Evolutionary conservation across 176 grass and related monocot genomes (phyloP), one percentile per base, ranked within the genome.

Genomic region (Oryza rufipogon): DNA sequence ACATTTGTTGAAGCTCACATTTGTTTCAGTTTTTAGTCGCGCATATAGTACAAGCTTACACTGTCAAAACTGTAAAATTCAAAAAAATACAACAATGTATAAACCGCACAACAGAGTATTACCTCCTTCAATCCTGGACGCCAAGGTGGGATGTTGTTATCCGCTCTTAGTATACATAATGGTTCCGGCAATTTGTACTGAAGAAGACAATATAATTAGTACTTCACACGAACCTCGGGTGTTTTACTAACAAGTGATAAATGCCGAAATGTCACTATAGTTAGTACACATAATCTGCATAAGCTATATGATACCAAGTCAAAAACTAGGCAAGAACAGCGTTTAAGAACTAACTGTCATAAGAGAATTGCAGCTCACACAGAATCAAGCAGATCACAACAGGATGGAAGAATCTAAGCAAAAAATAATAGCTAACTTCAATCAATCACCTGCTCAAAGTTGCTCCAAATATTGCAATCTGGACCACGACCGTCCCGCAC

Each of bases 61-160:
- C 5, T 22, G 32, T 33, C 2, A 42, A 74, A 66, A 65, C 30
- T 26, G 60, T 2, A 22, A 49, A 1, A 45, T 5, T 23, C 1
- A 74, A 34, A 7, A 20, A 74, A 34, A 38, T 48, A 17, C 26
- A n/a, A 19, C 39, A 46, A 16, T 11, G 7, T 23, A 54, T 78
- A 58, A 78, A 83, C 5, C 52, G 23, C 44, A 68, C 6, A 56
- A 66, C 41, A 1, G 74, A 81, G n/a, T 11, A 56, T 52, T 89
- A 98, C 96, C 93, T 95, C 96, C 78, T 86, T 94, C 83, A 95
- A 32, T 84, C 91, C 85, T 56, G 85, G 83, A 66, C 89, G 93
- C 96, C 96, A 98, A 76, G 96, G 96, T 64, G 96, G 96, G 54
- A 93, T 32, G 7, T 98, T 98, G 84, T 98, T 98, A 83, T 98